Evolutionary conservation across 768 basidiomycete species (phyloP).

Genomic region (Hypholoma sublateritium): DNA sequence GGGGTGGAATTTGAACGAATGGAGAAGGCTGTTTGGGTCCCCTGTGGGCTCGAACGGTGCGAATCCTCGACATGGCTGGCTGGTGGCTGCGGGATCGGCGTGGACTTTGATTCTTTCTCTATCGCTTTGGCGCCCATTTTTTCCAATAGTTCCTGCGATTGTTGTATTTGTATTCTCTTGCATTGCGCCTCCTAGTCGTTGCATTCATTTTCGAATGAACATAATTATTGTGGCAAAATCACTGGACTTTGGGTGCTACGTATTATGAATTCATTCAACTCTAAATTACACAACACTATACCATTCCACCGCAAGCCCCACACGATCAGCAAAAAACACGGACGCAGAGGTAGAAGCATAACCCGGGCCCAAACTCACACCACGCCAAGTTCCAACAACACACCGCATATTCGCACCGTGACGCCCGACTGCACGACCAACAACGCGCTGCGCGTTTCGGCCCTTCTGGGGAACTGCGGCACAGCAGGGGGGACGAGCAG

Average conservation of each 20-base stretch:
- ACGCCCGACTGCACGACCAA: neutral
- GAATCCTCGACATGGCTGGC: neutral
- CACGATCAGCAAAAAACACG: too few species aligned
- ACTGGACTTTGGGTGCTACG: too few species aligned
- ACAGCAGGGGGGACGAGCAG: neutral
- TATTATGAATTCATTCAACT: too few species aligned
- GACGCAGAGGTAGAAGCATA: too few species aligned
- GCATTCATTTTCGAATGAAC: too few species aligned
- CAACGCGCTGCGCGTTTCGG: neutral
- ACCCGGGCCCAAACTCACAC: too few species aligned
- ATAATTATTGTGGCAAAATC: too few species aligned
- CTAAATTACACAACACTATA: too few species aligned
- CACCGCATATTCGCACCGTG: neutral
- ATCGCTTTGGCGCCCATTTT: neutral
- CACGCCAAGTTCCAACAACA: neutral
- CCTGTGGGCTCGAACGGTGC: neutral
- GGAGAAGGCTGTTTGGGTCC: neutral
- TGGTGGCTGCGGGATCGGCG: neutral
- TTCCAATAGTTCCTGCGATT: neutral
- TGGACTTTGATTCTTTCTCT: neutral
- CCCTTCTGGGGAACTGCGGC: neutral
- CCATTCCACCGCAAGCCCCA: too few species aligned
- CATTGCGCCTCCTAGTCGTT: too few species aligned
- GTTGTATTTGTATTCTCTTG: too few species aligned
- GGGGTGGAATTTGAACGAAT: conserved; percentile 5